Base-by-base conservation (phyloP, 1,139 yeast genomes). In the Taphrina pruni region DNA sequence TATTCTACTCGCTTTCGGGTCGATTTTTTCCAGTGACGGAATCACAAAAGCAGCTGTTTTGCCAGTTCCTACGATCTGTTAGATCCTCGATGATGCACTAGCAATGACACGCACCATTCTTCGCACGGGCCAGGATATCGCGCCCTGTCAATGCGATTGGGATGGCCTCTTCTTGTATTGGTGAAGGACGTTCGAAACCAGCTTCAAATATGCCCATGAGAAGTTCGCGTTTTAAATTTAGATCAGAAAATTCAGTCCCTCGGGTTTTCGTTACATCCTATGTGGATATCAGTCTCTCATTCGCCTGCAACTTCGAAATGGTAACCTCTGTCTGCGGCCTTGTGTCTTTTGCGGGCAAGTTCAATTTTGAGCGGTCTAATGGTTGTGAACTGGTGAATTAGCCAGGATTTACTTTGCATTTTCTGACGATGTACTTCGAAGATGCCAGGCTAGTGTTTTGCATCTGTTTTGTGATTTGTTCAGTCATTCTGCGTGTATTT, bases 171-270 rank as follows among this genome's bases (percentile, higher is more conserved):
- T 94, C 98, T 81, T 94, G 99, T 77, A 94, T 92, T 26, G 99
- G 99, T 32, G 97, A 91, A 9, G 99, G 99, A 77, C 90, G 91
- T 79, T 94, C 99, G 77, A 94, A 94, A 60, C 99, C 99, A 1
- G 99, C 98, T 79, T 95, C 99, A 77, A 93, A 94, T 75, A 94
- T 94, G 46, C 99, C 99, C 99, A 94, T 95, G 77, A 95, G 83
- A 72, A 94, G 84, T 77, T 94, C 97, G 79, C 99, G 66, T 50
- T 65, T 65, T 41, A 69, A 64, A 48, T 66, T 54, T 43, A 69
- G 60, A 76, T 93, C 97, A 80, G 95, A 99, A 78, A 95, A 94
- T 17, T 91, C 84, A 75, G 88, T 88, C 69, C 98, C 98, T 77
- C 90, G 90, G 57, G 97, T 92, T 75, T 87, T 90, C 70, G 92